Conservation (phyloP, 176 grass and related monocot genomes). For the Oryza coarctata region DNA sequence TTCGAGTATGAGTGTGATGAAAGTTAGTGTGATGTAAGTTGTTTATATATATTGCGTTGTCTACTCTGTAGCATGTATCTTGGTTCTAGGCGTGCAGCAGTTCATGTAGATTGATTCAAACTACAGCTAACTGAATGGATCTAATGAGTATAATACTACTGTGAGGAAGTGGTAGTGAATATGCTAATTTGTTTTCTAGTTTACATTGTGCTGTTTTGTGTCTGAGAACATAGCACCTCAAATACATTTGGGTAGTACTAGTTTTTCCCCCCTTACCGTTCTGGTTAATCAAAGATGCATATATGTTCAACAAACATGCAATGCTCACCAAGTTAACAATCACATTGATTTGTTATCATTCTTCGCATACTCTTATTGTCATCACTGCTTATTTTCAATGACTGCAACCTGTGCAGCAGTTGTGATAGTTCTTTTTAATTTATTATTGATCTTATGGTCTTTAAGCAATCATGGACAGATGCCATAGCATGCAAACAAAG, state of each 20-base stretch:
- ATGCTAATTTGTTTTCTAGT: background rate
- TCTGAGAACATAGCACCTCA: background rate
- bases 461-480: background rate
- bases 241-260: background rate
- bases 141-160: background rate
- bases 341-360: too few relatives aligned
- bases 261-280: too few relatives aligned
- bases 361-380: background rate
- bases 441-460: background rate
- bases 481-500: background rate
- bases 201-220: background rate
- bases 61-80: conserved; percentile 1
- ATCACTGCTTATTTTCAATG: background rate
- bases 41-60: background rate
- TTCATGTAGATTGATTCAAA: background rate
- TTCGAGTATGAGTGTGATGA: conserved; percentile 97
- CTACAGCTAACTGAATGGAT: background rate
- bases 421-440: background rate
- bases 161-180: background rate
- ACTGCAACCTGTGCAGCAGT: background rate
- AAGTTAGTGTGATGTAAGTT: conserved; percentile 72
- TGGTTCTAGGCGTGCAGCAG: background rate
- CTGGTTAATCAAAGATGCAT: background rate
- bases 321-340: background rate
- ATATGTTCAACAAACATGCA: background rate